Conservation (phyloP, 2,329 filamentous ascomycete genomes). For the Penicillium polonicum region DNA sequence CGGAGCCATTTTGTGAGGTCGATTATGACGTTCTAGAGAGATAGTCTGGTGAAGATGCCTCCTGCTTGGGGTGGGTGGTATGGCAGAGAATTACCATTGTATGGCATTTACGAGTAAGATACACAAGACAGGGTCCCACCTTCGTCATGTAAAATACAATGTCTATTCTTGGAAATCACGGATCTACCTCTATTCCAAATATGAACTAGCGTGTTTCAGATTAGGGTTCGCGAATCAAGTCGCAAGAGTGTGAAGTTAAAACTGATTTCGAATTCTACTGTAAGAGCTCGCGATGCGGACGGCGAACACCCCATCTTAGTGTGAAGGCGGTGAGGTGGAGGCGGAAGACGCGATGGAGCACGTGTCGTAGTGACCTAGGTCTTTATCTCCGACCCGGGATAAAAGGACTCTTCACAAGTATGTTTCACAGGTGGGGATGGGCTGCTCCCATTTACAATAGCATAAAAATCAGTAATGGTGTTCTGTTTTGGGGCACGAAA, state of each 20-base stretch:
- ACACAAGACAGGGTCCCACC: not conserved
- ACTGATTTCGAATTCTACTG: not conserved
- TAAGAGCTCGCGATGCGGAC: too few species aligned
- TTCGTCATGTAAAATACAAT: conserved; percentile 6
- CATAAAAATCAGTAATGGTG: too few species aligned
- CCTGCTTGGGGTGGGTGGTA: not conserved
- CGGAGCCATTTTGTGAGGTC: not conserved
- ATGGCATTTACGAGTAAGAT: not conserved
- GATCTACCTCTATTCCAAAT: not conserved
- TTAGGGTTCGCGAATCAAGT: conserved; percentile 2
- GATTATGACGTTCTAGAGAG: not conserved
- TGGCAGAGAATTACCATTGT: not conserved
- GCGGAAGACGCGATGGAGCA: too few species aligned
- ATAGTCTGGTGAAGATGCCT: not conserved
- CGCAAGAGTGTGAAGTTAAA: conserved; percentile 2
- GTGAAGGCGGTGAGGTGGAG: too few species aligned
- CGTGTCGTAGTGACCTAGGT: too few species aligned
- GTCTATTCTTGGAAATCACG: not conserved
- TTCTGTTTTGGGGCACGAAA: too few species aligned
- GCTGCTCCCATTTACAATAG: too few species aligned
- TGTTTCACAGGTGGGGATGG: too few species aligned
- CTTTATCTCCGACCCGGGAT: too few species aligned
- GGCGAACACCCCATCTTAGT: too few species aligned
- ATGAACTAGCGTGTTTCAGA: conserved; percentile 1
- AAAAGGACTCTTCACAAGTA: too few species aligned